These are phyloP conservation scores for Trypethelium eluteriae DNA, from an alignment of 495 filamentous ascomycete species.

Conservation along the genomic window DNA sequence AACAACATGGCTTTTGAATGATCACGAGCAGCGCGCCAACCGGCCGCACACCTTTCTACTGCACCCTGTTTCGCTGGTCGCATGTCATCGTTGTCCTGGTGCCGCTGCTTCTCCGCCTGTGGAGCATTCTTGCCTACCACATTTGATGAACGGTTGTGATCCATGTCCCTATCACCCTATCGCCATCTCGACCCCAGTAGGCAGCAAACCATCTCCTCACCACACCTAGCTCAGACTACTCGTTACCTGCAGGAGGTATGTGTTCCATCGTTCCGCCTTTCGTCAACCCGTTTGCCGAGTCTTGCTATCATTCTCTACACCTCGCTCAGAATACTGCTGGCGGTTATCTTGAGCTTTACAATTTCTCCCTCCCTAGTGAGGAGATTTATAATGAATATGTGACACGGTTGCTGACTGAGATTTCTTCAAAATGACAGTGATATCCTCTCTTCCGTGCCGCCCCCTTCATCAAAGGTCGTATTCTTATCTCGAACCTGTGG, in stretches of 20 bases:
- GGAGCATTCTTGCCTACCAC: conserved; percentile 8
- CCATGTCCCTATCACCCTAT: neutral
- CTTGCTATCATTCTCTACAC: neutral
- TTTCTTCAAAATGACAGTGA: conserved; percentile 11
- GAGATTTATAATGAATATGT: neutral
- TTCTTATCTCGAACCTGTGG: conserved; percentile 1
- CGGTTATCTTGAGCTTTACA: neutral
- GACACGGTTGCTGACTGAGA: neutral
- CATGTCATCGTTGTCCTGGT: conserved; percentile 8
- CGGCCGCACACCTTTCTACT: neutral
- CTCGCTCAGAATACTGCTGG: neutral
- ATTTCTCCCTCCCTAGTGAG: neutral
- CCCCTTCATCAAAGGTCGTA: neutral
- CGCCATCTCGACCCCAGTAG: neutral
- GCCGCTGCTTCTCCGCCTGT: conserved; percentile 3
- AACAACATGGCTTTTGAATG: neutral
- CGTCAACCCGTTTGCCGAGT: neutral
- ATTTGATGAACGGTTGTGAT: neutral
- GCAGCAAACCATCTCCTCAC: neutral
- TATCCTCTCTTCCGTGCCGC: conserved; percentile 1
- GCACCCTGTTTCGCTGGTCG: neutral
- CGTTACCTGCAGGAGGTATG: neutral
- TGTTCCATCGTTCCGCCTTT: neutral
- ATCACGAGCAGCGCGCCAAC: neutral
- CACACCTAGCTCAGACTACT: neutral